Conservation (phyloP, 2,329 filamentous ascomycete species). For the Penicillium sp. region DNA sequence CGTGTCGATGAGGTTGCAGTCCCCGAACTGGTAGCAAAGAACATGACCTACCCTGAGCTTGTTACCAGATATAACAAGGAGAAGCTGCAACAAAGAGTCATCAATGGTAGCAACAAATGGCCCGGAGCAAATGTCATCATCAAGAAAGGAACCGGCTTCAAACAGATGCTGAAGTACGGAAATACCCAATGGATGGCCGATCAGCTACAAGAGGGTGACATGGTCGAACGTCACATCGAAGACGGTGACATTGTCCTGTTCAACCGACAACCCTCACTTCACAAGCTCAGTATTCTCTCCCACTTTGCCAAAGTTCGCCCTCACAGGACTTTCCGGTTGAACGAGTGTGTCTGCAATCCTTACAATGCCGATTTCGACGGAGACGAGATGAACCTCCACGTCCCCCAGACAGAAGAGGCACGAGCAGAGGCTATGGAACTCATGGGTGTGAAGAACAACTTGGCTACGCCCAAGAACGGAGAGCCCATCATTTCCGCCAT, state of each 20-base stretch:
- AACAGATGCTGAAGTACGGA: constrained; percentile 73
- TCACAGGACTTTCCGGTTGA: constrained; percentile 93
- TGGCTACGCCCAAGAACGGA: constrained; percentile 94
- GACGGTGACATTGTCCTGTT: constrained; percentile 96
- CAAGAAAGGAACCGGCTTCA: constrained; percentile 70
- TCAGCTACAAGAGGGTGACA: constrained; percentile 76
- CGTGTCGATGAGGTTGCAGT: constrained; percentile 93
- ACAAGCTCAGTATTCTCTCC: constrained; percentile 98
- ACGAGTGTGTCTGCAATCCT: constrained; percentile 96
- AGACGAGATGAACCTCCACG: constrained; percentile 98
- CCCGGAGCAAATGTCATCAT: constrained; percentile 84
- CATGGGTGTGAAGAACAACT: constrained; percentile 97
- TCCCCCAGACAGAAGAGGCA: constrained; percentile 96
- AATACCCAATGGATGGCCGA: constrained; percentile 71
- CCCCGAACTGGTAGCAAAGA: constrained; percentile 88
- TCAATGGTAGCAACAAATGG: constrained; percentile 75
- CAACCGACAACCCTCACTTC: constrained; percentile 94
- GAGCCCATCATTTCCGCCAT: constrained; percentile 99
- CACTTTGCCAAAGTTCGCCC: constrained; percentile 91
- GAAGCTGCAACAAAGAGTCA: constrained; percentile 73
- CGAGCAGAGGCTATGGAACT: constrained; percentile 91
- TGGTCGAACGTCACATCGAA: constrained; percentile 91
- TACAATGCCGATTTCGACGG: constrained; percentile 99
- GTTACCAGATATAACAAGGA: constrained; percentile 83
- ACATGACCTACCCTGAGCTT: constrained; percentile 90